phyloP scores from a whole-genome alignment of 192 early-diverging fungal species.

The Linnemannia elongata region DNA sequence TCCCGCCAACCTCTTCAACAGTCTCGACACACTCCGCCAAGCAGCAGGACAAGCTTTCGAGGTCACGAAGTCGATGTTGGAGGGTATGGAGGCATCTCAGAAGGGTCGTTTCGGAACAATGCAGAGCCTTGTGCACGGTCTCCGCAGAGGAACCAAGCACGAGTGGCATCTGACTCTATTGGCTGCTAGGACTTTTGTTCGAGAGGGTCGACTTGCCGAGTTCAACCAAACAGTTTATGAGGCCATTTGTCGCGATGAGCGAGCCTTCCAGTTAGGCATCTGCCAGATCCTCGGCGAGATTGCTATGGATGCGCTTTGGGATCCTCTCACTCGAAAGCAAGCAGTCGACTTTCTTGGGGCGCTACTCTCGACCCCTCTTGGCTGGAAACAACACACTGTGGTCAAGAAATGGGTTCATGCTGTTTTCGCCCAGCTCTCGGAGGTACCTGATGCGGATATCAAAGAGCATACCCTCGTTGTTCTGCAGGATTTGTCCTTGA shows the following conservation, averaged over 20 bases:
- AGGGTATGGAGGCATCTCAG: not conserved
- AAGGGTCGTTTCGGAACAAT: not conserved
- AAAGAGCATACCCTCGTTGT: no score
- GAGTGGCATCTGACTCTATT: not conserved
- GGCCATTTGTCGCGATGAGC: not conserved
- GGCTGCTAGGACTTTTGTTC: no score
- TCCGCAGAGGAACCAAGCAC: not conserved
- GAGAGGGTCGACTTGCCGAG: not conserved
- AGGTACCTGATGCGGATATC: no score
- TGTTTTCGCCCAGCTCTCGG: no score
- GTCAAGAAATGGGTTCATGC: not conserved
- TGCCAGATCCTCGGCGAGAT: slow-evolving; percentile 10
- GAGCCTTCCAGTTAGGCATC: slow-evolving; percentile 1
- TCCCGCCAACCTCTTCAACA: no score
- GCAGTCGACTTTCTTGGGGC: not conserved
- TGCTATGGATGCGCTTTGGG: not conserved
- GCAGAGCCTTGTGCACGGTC: not conserved
- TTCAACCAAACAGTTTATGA: not conserved
- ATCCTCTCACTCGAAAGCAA: not conserved
- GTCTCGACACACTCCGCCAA: no score
- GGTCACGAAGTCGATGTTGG: no score
- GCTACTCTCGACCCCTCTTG: not conserved
- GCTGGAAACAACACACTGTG: not conserved
- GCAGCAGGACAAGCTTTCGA: no score
- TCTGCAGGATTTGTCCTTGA: no score